Percentiles rank a stretch among this genome's conserved stretches.
Conservation (phyloP, 768 basidiomycete species). For the Chalciporus piperatus region DNA sequence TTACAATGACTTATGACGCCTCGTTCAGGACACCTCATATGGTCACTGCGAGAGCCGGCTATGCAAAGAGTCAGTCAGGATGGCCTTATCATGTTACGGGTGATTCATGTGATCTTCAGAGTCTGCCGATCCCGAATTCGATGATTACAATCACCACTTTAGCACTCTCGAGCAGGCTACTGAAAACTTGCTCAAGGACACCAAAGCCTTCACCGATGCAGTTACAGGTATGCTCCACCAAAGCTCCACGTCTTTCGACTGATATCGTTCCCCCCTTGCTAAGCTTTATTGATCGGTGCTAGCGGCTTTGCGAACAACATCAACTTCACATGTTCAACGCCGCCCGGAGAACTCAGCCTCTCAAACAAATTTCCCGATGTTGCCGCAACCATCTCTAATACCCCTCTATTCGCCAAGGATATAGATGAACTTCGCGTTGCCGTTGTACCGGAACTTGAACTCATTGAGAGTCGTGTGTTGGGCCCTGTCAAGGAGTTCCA, state of each 20-base stretch:
- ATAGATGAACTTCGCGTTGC: slow-evolving; percentile 82
- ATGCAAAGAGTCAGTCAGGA: slow-evolving; percentile 78
- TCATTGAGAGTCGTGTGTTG: slow-evolving; percentile 84
- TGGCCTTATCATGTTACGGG: background rate
- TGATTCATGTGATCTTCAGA: slow-evolving; percentile 38
- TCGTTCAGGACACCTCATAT: slow-evolving; percentile 80
- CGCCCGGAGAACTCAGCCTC: slow-evolving; percentile 76
- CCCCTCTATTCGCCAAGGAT: slow-evolving; percentile 63
- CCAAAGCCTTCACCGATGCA: slow-evolving; percentile 80
- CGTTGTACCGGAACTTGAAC: slow-evolving; percentile 86
- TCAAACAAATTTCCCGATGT: slow-evolving; percentile 75
- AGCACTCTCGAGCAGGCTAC: slow-evolving; percentile 70
- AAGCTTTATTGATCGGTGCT: slow-evolving; percentile 67
- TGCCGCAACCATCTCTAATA: slow-evolving; percentile 73
- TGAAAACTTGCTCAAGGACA: slow-evolving; percentile 91
- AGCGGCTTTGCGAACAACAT: slow-evolving; percentile 65
- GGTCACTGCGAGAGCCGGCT: slow-evolving; percentile 83
- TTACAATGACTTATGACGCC: slow-evolving; percentile 4
- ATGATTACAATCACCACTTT: slow-evolving; percentile 82
- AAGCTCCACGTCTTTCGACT: background rate
- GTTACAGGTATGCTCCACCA: slow-evolving; percentile 52
- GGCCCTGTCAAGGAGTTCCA: slow-evolving; percentile 90
- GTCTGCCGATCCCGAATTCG: slow-evolving; percentile 86
- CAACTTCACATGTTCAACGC: slow-evolving; percentile 58
- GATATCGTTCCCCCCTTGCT: slow-evolving; percentile 1